Evolutionary conservation across 495 filamentous ascomycete species (phyloP).

Genomic region (Penicillium malachiteum): DNA sequence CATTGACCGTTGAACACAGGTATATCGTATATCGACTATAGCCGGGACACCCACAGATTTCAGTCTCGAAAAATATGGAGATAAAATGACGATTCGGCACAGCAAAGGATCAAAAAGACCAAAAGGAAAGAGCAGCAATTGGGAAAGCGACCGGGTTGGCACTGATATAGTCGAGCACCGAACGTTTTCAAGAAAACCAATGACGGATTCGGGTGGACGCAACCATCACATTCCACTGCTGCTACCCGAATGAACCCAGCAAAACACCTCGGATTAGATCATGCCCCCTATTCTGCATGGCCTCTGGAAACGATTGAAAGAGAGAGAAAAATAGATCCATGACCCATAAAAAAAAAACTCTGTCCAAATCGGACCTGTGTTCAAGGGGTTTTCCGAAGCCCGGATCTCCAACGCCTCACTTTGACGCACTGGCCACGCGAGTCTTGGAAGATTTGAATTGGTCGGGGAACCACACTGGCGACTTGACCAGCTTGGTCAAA

Average conservation of each 20-base stretch:
- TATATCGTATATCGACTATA: no score
- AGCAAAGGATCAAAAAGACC: constrained; percentile 12
- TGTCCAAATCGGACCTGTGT: not conserved
- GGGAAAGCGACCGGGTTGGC: constrained; percentile 27
- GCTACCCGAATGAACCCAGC: constrained; percentile 19
- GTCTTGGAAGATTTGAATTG: constrained; percentile 9
- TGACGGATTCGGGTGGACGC: constrained; percentile 29
- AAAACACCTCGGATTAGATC: constrained; percentile 1
- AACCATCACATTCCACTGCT: constrained; percentile 30
- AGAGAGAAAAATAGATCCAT: not conserved
- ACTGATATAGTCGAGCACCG: constrained; percentile 24
- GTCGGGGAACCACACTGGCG: constrained; percentile 19
- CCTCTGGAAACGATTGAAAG: not conserved
- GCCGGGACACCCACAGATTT: not conserved
- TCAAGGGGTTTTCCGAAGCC: constrained; percentile 2
- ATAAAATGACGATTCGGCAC: not conserved
- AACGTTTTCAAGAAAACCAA: constrained; percentile 24
- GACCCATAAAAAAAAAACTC: not conserved
- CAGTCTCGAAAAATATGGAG: not conserved
- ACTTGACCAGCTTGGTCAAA: not conserved
- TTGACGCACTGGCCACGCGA: constrained; percentile 27
- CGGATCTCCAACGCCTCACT: constrained; percentile 18
- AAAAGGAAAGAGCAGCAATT: constrained; percentile 15
- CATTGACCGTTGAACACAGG: no score
- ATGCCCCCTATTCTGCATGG: constrained; percentile 4